A percentile compares a stretch with the other conserved stretches of the same genome.
phyloP scores from a whole-genome alignment of 2,329 filamentous ascomycete genomes.

The Colletotrichum cuscutae region DNA sequence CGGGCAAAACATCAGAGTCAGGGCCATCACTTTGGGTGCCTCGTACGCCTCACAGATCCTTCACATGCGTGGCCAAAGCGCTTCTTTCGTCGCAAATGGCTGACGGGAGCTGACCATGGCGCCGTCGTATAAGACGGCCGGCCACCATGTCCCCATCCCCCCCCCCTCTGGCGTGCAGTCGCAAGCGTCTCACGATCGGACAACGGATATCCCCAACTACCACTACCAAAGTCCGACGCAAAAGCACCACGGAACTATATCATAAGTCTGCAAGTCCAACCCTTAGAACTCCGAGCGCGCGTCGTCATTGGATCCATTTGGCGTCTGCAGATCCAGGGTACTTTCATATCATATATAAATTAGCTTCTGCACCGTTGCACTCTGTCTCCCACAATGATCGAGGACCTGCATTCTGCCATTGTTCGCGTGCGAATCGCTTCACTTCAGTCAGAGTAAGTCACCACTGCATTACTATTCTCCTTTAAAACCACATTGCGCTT shows the following conservation, averaged over 20 bases:
- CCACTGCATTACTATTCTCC: neutral
- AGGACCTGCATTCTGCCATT: conserved; percentile 54
- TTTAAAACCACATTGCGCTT: neutral
- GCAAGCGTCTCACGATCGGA: conserved; percentile 36
- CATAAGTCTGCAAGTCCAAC: conserved; percentile 27
- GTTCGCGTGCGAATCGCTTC: conserved; percentile 59
- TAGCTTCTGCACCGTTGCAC: conserved; percentile 4
- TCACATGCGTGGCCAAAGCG: conserved; percentile 31
- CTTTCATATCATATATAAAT: conserved; percentile 13
- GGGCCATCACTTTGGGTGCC: neutral
- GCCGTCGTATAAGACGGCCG: conserved; percentile 29
- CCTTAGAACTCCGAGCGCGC: conserved; percentile 25
- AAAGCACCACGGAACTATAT: conserved; percentile 30
- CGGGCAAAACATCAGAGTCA: conserved; percentile 4
- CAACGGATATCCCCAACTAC: conserved; percentile 46
- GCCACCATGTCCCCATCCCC: conserved; percentile 6
- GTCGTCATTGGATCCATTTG: conserved; percentile 15
- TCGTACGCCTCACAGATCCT: conserved; percentile 9
- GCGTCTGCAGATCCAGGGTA: conserved; percentile 19
- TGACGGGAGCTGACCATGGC: conserved; percentile 23
- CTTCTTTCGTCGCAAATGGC: conserved; percentile 13
- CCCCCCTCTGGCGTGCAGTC: neutral
- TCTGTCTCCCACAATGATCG: conserved; percentile 43
- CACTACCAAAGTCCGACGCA: conserved; percentile 27
- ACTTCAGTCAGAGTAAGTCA: conserved; percentile 58